Percentiles rank a stretch among this genome's conserved stretches.
Evolutionary conservation across 331 rosid genomes (phyloP).

Genomic region (Rosa hybrid): DNA sequence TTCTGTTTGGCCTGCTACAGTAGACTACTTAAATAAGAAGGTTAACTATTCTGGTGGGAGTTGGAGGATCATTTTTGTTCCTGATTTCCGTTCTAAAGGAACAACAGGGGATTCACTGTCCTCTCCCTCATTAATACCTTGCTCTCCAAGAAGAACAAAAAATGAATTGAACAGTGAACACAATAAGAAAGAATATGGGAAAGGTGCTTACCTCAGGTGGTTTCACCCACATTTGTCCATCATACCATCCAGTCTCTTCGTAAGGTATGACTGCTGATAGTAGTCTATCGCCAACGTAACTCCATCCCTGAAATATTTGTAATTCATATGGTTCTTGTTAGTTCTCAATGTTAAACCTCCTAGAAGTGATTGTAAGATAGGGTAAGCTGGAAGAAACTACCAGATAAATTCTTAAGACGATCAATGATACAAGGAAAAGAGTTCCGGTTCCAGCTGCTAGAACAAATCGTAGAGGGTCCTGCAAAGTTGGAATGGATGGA

Average conservation of each 20-base stretch:
- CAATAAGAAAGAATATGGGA: background rate
- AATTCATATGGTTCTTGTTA: constrained; percentile 14
- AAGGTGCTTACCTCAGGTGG: constrained; percentile 84
- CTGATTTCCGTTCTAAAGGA: constrained; percentile 1
- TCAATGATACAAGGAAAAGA: constrained; percentile 83
- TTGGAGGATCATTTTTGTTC: constrained; percentile 2
- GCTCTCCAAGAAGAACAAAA: constrained; percentile 12
- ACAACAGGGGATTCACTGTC: background rate
- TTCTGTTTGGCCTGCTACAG: background rate
- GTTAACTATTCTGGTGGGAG: background rate
- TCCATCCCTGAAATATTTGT: constrained; percentile 77
- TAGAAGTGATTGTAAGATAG: constrained; percentile 7
- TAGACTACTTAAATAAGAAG: background rate
- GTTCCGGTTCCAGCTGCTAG: constrained; percentile 98
- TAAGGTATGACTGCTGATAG: constrained; percentile 96
- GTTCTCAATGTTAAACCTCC: background rate
- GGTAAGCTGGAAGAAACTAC: constrained; percentile 35
- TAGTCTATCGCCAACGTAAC: constrained; percentile 96
- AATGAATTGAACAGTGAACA: background rate
- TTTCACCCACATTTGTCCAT: constrained; percentile 99
- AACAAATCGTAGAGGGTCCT: constrained; percentile 89
- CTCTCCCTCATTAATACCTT: background rate
- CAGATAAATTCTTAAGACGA: constrained; percentile 87
- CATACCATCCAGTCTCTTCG: constrained; percentile 99
- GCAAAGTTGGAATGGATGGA: constrained; percentile 33